These are phyloP conservation scores for Rostrohypoxylon terebratum DNA, from an alignment of 495 filamentous ascomycete genomes.

Conservation along the genomic window DNA sequence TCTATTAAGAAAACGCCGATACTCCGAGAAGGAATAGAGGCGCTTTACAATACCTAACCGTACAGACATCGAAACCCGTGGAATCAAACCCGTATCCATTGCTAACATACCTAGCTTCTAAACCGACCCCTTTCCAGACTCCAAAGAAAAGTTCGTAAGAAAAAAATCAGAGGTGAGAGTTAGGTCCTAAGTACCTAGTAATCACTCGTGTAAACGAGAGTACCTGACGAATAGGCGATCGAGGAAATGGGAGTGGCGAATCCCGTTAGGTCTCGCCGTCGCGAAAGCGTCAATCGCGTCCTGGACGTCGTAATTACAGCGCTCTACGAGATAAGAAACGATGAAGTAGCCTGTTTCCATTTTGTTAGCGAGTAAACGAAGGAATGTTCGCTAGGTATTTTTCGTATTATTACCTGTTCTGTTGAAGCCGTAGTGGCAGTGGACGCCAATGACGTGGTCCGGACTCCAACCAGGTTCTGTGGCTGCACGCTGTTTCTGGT, in stretches of 20 bases:
- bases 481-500: conserved; percentile 58
- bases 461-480: conserved; percentile 55
- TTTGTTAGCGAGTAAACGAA: too few relatives aligned
- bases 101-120: conserved; percentile 19
- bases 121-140: neutral
- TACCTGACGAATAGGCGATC: conserved; percentile 88
- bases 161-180: neutral
- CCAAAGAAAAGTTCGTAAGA: neutral
- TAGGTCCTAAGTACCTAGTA: neutral
- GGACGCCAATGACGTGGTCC: conserved; percentile 75
- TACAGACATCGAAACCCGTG: conserved; percentile 4
- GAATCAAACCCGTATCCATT: neutral
- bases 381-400: too few relatives aligned
- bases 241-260: conserved; percentile 89
- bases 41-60: conserved; percentile 11
- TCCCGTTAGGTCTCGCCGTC: conserved; percentile 78
- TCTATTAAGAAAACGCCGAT: conserved; percentile 29
- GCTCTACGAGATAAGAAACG: conserved; percentile 90
- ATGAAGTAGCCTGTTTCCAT: conserved; percentile 82
- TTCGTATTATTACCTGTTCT: conserved; percentile 84
- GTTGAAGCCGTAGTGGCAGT: conserved; percentile 97
- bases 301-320: conserved; percentile 74
- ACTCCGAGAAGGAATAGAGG: conserved; percentile 15
- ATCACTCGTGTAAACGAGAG: conserved; percentile 45
- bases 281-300: conserved; percentile 87